Base-by-base conservation (phyloP, 176 grass and related monocot genomes). In the Carex parvula region DNA sequence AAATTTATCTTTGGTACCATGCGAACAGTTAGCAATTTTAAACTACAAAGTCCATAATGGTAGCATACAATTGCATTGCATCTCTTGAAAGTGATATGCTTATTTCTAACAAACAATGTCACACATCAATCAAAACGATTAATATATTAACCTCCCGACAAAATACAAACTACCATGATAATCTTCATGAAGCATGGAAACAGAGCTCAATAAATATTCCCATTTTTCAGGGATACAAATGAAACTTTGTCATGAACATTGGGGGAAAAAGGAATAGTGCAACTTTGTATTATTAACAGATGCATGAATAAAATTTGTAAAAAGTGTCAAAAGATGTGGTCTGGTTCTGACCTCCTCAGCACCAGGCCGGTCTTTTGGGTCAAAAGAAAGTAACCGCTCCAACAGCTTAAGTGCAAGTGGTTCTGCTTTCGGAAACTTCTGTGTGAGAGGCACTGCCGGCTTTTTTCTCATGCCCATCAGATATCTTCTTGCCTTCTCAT, bases 401-500 rank as follows among this genome's bases (percentile, higher is more conserved):
- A 95, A 90, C 62, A 95, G 85, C 85, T 81, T 87, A 54, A 95
- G 90, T 77, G 93, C 93, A 85, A 92, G 87, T 9, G 88, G 88
- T 48, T 92, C 90, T 64, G 84, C 79, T 79, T 89, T 85, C 32
- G 93, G 93, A 90, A 95, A 90, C 81, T 95, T 95, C 7, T 95
- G 90, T n/a, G 88, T 68, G 80, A 95, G 90, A 84, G 93, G 79
- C 57, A 92, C 67, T 60, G 73, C 70, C 11, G 80, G 44, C 12
- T 95, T 95, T 81, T 87, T 95, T 53, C 74, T 83, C 93, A 95
- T 95, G 87, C 83, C 90, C 54, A 37, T 59, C 54, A 95, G 87
- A 83, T 95, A 92, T 86, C 88, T 89, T 33, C 87, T 86, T 81
- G 90, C 93, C 68, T 95, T 95, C 70, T 95, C 93, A 84, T 95